Conservation (phyloP, 768 basidiomycete species). For the Serendipita indica region DNA sequence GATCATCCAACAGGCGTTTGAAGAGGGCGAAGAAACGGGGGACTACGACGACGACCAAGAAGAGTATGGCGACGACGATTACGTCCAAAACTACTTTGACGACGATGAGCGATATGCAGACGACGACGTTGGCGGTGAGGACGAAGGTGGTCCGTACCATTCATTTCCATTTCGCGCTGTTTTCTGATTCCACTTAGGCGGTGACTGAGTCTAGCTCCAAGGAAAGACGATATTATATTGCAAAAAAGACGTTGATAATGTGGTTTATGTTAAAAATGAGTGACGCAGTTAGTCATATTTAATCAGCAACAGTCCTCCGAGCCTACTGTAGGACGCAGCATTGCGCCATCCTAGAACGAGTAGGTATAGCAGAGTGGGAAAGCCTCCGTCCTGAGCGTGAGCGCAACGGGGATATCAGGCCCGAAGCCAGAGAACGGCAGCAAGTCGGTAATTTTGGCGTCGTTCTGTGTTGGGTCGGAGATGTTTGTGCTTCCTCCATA, state of each 20-base stretch:
- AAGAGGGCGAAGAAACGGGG: slow-evolving; percentile 48
- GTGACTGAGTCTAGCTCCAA: too few relatives aligned
- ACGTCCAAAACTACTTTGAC: slow-evolving; percentile 56
- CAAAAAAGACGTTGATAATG: too few relatives aligned
- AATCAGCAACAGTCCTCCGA: too few relatives aligned
- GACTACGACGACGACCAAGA: slow-evolving; percentile 74
- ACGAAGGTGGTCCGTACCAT: not conserved
- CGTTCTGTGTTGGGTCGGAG: slow-evolving; percentile 2
- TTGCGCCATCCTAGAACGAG: not conserved
- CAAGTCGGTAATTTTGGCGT: slow-evolving; percentile 5
- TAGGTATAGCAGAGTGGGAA: slow-evolving; percentile 7
- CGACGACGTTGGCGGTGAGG: not conserved
- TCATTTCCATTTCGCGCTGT: too few relatives aligned
- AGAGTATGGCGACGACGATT: slow-evolving; percentile 75
- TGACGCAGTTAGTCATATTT: too few relatives aligned
- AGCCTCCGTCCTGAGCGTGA: not conserved
- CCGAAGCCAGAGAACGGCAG: slow-evolving; percentile 5
- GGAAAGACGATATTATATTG: too few relatives aligned
- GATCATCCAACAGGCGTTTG: slow-evolving; percentile 18
- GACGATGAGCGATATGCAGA: not conserved
- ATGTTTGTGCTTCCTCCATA: slow-evolving; percentile 7
- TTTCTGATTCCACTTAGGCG: too few relatives aligned
- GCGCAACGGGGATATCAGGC: slow-evolving; percentile 5
- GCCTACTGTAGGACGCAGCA: too few relatives aligned
- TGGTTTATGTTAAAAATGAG: too few relatives aligned